phyloP scores from a whole-genome alignment of 2,329 filamentous ascomycete genomes.

The Xylariaceae sp. region DNA sequence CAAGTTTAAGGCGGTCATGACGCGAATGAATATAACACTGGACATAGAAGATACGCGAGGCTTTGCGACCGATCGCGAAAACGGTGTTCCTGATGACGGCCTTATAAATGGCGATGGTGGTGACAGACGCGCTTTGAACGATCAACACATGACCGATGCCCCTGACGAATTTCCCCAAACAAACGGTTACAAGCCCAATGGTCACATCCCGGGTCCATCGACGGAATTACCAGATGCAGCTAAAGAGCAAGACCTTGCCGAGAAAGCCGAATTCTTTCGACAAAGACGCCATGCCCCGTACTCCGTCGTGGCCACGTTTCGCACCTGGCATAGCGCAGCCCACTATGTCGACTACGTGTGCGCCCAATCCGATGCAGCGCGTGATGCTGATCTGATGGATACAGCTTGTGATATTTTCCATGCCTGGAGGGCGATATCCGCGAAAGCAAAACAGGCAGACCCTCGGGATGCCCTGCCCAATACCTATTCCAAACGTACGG shows the following conservation, averaged over 20 bases:
- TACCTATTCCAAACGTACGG: conserved; percentile 31
- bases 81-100: conserved; percentile 20
- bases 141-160: conserved; percentile 8
- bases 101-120: conserved; percentile 4
- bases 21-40: conserved; percentile 65
- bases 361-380: conserved; percentile 24
- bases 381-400: conserved; percentile 25
- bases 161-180: conserved; percentile 2
- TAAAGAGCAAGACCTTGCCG: conserved; percentile 13
- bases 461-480: conserved; percentile 23
- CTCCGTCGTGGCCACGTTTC: conserved; percentile 22
- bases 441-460: conserved; percentile 20
- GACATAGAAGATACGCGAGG: conserved; percentile 44
- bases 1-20: conserved; percentile 65
- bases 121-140: conserved; percentile 22
- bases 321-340: conserved; percentile 29
- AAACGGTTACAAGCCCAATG: conserved; percentile 1
- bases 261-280: conserved; percentile 27
- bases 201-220: not conserved
- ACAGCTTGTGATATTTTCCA: conserved; percentile 23
- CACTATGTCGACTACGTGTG: conserved; percentile 21
- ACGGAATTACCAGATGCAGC: conserved; percentile 8
- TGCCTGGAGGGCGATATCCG: conserved; percentile 26
- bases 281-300: conserved; percentile 26
- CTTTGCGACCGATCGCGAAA: conserved; percentile 25